Evolutionary conservation across 345 rosid species (phyloP), one percentile per base, ranked within the genome.

Genomic region (Eucalyptus guilfoylei): DNA sequence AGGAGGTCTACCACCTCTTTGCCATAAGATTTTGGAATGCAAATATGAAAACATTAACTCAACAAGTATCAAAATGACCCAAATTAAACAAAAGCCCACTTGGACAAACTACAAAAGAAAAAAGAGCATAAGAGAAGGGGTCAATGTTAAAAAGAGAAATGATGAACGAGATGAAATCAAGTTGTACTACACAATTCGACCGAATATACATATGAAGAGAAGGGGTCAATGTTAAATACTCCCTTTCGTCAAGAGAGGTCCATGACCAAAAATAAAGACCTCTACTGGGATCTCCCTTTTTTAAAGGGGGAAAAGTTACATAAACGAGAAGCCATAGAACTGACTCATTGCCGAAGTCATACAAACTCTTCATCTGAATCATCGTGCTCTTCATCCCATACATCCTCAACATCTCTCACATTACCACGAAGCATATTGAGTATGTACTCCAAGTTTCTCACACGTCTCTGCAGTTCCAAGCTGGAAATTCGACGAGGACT

Each of bases 401-500:
- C 28, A 83, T 88, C 44, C 87, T 86, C 94, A 1, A 89, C 91
- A 13, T 90, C 92, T 1, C 86, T 91, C 32, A 90, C 95, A 86
- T 92, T 90, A 80, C 93, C 95, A 48, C 90, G 90, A 88, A 94
- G 89, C 81, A 94, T 49, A 90, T 93, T 91, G 90, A 95, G 88
- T 32, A 95, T 89, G 92, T 89, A 94, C 91, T 93, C 95, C 89
- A 94, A 92, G 83, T 94, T 91, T 91, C 92, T 88, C 48, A 87
- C 90, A 1, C 88, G 92, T 80, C 91, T 90, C 86, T 76, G 92
- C 88, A 86, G 80, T 88, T 40, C 42, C 52, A 40, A 87, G 40
- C 44, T 88, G 6, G 86, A 80, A 28, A 54, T 86, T 72, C 21
- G 55, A 64, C 32, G 3, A 24, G 92, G 91, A 16, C 45, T 69